Evolutionary conservation across 345 rosid genomes (phyloP), one percentile per base, ranked within the genome.

Genomic region (Pistacia atlantica): DNA sequence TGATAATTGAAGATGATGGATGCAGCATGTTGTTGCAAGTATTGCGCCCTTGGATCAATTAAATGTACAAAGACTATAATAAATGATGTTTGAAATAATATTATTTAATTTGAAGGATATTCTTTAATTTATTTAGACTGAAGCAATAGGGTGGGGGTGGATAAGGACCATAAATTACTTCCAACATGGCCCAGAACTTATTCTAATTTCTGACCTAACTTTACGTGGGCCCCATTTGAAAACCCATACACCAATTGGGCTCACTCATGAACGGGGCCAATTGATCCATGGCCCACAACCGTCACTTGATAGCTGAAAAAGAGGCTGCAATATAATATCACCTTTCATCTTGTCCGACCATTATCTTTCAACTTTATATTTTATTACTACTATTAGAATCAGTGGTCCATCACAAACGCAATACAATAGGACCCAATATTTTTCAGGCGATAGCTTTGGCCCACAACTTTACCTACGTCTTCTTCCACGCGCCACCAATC

Each of bases 401-500:
- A 60, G 31, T 45, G 42, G 67, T 58, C 75, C 65, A 45, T 22
- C 54, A 45, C 22, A 6, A 7, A 9, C 22, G 56, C 45, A 0
- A 17, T 52, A 1, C 45, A 0, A 17, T 52, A 1, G 75, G 75
- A 38, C 57, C 75, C 66, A 38, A 20, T 45, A 31, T 5, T 54
- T 48, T 67, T 70, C 52, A 42, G n/a, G 12, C 7, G 65, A 58
- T 42, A 20, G 56, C 38, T 42, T 37, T 56, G 46, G 65, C 65
- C 12, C 75, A 72, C 75, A 22, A 8, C 37, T 2, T 48, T 22
- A 13, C 14, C 12, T 22, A 51, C 2, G 22, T 48, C 38, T 13
- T 8, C 6, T 48, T 38, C 51, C 76, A 73, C 76, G 56, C 76
- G 58, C 68, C 31, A 17, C 4, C 17, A 3, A 64, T 52, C 33